phyloP scores from a whole-genome alignment of 1,284 basidiomycete genomes.

The Leccinum holopus region DNA sequence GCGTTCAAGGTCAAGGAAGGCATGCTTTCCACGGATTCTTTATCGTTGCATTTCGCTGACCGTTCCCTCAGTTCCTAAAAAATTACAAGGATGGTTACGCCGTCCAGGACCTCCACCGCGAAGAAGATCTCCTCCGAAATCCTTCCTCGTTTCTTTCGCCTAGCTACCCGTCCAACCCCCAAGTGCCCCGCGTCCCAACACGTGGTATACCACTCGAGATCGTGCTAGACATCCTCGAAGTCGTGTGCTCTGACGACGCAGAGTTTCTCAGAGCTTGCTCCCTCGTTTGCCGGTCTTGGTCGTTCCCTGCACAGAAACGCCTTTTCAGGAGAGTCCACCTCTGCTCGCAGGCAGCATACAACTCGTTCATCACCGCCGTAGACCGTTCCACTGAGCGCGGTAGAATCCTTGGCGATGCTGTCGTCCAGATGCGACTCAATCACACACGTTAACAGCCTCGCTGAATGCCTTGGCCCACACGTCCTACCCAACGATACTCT shows the following conservation, averaged over 20 bases:
- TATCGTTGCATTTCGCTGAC: constrained; percentile 4
- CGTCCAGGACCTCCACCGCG: constrained; percentile 79
- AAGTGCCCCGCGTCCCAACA: constrained; percentile 25
- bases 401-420: constrained; percentile 49
- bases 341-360: constrained; percentile 49
- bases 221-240: constrained; percentile 59
- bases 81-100: constrained; percentile 58
- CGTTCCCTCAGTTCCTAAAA: constrained; percentile 50
- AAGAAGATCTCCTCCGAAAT: constrained; percentile 95
- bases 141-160: constrained; percentile 68
- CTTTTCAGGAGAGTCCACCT: constrained; percentile 60
- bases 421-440: constrained; percentile 63
- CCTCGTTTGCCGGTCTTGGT: constrained; percentile 66
- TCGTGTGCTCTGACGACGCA: constrained; percentile 43
- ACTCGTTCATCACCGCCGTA: constrained; percentile 53
- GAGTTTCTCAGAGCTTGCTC: constrained; percentile 51
- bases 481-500: constrained; percentile 86
- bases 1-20: constrained; percentile 76
- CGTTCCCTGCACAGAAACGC: constrained; percentile 56
- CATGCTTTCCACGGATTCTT: constrained; percentile 26
- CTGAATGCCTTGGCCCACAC: constrained; percentile 85
- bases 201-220: constrained; percentile 57
- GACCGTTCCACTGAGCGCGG: constrained; percentile 47
- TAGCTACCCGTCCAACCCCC: constrained; percentile 7
- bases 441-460: constrained; percentile 81